A percentile compares a stretch with the other conserved stretches of the same genome.
These are phyloP conservation scores for Pholiota adiposa DNA, from an alignment of 1,284 basidiomycete genomes.

Conservation along the genomic window DNA sequence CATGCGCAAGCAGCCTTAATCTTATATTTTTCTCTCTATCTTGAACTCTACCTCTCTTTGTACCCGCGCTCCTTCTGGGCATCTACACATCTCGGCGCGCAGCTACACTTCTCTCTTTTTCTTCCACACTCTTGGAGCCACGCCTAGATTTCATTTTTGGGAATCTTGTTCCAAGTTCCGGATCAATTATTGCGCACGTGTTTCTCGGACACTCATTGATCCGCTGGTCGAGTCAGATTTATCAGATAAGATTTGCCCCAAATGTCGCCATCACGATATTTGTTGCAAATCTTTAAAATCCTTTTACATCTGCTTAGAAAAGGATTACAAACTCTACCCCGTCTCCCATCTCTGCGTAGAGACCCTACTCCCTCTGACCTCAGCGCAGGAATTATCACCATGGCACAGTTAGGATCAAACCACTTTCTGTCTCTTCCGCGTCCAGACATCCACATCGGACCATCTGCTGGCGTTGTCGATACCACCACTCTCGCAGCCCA, in stretches of 20 bases:
- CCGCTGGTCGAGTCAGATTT: neutral
- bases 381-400: neutral
- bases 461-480: slow-evolving; percentile 56
- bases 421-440: slow-evolving; percentile 75
- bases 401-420: slow-evolving; percentile 9
- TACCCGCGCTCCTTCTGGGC: too few relatives aligned
- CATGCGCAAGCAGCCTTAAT: too few relatives aligned
- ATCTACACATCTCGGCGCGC: too few relatives aligned
- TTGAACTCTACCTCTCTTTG: too few relatives aligned
- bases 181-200: too few relatives aligned
- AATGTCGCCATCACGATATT: neutral
- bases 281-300: neutral
- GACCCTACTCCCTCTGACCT: neutral
- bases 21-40: too few relatives aligned
- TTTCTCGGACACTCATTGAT: neutral
- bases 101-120: too few relatives aligned
- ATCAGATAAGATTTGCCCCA: slow-evolving; percentile 5
- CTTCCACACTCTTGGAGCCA: too few relatives aligned
- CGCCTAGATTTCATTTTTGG: too few relatives aligned
- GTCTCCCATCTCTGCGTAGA: neutral
- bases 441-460: slow-evolving; percentile 46
- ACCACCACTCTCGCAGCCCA: slow-evolving; percentile 87
- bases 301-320: neutral
- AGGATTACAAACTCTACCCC: neutral
- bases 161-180: too few relatives aligned